Conservation (phyloP, 306 rosid genomes). For the Coriaria nepalensis region DNA sequence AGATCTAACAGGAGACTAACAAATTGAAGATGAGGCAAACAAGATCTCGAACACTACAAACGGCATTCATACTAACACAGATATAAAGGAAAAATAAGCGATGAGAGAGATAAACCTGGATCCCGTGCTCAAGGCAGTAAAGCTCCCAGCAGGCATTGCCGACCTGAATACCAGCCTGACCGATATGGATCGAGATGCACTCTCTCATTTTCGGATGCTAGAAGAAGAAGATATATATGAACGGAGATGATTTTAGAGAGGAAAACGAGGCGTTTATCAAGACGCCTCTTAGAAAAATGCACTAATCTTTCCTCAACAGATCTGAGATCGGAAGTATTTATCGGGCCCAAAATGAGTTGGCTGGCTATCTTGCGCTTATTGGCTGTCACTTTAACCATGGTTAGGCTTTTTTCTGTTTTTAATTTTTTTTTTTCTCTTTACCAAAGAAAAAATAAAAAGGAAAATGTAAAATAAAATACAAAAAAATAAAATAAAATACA, state of each 20-base stretch:
- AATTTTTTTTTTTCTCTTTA: too few relatives aligned
- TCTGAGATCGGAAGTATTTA: background rate
- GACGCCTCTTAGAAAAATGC: constrained; percentile 41
- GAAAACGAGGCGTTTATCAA: constrained; percentile 53
- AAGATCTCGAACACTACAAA: too few relatives aligned
- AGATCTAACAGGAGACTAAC: too few relatives aligned
- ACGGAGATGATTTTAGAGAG: background rate
- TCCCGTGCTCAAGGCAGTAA: constrained; percentile 88
- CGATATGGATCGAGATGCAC: constrained; percentile 89
- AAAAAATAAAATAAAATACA: too few relatives aligned
- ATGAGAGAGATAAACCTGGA: constrained; percentile 30
- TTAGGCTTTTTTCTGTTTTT: too few relatives aligned
- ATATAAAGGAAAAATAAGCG: background rate
- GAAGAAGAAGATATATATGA: background rate
- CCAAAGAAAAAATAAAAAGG: too few relatives aligned
- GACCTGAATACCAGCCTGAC: constrained; percentile 96
- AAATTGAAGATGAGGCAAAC: too few relatives aligned
- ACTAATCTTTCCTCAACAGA: background rate
- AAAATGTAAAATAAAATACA: too few relatives aligned
- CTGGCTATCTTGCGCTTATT: too few relatives aligned
- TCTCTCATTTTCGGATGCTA: constrained; percentile 53
- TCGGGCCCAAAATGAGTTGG: background rate
- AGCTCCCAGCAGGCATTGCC: constrained; percentile 99
- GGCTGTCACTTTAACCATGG: too few relatives aligned
- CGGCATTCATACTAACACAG: background rate